Conservation (phyloP, 2,329 filamentous ascomycete species). For the Aspergillus neotritici region DNA sequence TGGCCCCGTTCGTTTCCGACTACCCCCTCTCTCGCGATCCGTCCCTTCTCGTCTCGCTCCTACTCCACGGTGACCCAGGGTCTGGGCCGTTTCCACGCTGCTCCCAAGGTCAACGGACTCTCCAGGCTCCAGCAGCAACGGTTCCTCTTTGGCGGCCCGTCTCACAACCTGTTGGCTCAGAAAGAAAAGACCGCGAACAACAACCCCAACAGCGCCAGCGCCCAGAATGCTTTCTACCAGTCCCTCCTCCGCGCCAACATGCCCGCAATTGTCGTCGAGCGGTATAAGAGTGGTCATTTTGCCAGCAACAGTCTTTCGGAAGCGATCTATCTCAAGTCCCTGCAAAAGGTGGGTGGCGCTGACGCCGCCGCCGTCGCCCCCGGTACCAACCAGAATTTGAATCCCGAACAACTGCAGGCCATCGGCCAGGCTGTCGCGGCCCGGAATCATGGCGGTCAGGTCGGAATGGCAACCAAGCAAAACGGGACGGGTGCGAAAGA, state of each 20-base stretch:
- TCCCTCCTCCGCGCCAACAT: conserved; percentile 85
- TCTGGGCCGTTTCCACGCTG: conserved; percentile 20
- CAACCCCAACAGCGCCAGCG: conserved; percentile 77
- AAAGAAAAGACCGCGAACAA: conserved; percentile 89
- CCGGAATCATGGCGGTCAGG: conserved; percentile 60
- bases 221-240: conserved; percentile 92
- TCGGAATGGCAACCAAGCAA: conserved; percentile 45
- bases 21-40: conserved; percentile 15
- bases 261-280: conserved; percentile 85
- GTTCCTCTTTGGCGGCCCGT: conserved; percentile 36
- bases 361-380: conserved; percentile 21
- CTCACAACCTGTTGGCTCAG: conserved; percentile 64
- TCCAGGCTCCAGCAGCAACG: conserved; percentile 32
- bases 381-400: conserved; percentile 39
- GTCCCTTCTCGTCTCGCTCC: conserved; percentile 20
- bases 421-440: conserved; percentile 78
- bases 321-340: conserved; percentile 69
- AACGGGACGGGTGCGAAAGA: conserved; percentile 66
- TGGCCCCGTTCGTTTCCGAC: conserved; percentile 15
- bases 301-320: conserved; percentile 75
- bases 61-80: conserved; percentile 31
- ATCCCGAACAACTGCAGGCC: conserved; percentile 63
- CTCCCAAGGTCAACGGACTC: conserved; percentile 19
- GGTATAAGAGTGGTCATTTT: conserved; percentile 81
- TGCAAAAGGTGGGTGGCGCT: conserved; percentile 54